Conservation (phyloP, 495 filamentous ascomycete genomes). For the Hypoxylon lienhwacheense region DNA sequence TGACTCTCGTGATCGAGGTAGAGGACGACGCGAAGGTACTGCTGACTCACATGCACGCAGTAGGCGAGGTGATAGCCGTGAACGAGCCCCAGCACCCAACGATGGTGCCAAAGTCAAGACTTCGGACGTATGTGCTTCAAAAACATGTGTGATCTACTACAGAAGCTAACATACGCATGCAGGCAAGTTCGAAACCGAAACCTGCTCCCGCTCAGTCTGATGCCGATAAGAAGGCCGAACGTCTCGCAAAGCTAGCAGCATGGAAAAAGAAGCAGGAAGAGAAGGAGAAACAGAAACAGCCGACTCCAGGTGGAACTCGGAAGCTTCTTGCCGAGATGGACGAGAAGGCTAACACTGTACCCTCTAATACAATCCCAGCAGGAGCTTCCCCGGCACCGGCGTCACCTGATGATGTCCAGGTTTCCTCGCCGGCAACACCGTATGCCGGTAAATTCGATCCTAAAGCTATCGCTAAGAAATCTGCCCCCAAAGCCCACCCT, state of each 20-base stretch:
- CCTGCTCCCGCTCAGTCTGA: constrained; percentile 63
- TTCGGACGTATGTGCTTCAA: constrained; percentile 52
- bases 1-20: constrained; percentile 72
- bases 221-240: constrained; percentile 81
- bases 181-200: constrained; percentile 54
- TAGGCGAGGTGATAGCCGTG: constrained; percentile 67
- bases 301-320: constrained; percentile 62
- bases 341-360: constrained; percentile 62
- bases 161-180: constrained; percentile 26
- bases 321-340: constrained; percentile 77
- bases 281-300: constrained; percentile 75
- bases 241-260: constrained; percentile 80
- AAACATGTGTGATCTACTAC: not conserved
- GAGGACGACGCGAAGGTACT: constrained; percentile 72
- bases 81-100: constrained; percentile 50
- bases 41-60: constrained; percentile 71
- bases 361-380: constrained; percentile 57
- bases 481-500: constrained; percentile 58
- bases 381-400: constrained; percentile 57
- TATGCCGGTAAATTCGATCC: constrained; percentile 87
- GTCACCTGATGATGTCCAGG: constrained; percentile 41
- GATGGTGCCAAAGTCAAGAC: constrained; percentile 49
- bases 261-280: constrained; percentile 91
- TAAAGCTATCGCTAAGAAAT: constrained; percentile 79
- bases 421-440: constrained; percentile 51